These are phyloP conservation scores for Angomonas ambiguus DNA, from an alignment of 208 protist genomes.

Conservation along the genomic window DNA sequence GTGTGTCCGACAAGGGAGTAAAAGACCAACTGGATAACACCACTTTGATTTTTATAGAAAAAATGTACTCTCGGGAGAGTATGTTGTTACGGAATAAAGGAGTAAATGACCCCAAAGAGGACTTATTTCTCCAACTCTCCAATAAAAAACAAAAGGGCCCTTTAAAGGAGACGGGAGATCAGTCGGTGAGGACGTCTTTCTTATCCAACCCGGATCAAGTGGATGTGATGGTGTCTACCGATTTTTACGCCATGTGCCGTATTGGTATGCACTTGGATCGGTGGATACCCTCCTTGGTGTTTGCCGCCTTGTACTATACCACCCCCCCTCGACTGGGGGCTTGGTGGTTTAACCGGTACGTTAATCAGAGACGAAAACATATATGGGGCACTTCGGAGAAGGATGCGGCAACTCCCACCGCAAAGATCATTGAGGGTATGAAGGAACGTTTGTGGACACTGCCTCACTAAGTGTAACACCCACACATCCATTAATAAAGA, in stretches of 20 bases:
- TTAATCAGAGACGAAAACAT: slow-evolving; percentile 34
- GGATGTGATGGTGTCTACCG: slow-evolving; percentile 67
- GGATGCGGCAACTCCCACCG: slow-evolving; percentile 42
- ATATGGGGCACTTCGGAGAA: slow-evolving; percentile 80
- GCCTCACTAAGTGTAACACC: slow-evolving; percentile 12
- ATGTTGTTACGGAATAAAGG: slow-evolving; percentile 29
- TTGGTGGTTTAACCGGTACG: slow-evolving; percentile 46
- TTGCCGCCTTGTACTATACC: slow-evolving; percentile 33
- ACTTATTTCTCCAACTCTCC: slow-evolving; percentile 10
- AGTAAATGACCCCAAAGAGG: not conserved
- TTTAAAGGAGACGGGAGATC: slow-evolving; percentile 10
- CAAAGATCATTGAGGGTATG: slow-evolving; percentile 57
- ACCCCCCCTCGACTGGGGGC: slow-evolving; percentile 47
- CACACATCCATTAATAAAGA: slow-evolving; percentile 8
- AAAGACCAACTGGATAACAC: slow-evolving; percentile 22
- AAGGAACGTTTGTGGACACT: slow-evolving; percentile 73
- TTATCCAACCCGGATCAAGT: slow-evolving; percentile 26
- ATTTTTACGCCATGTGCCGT: slow-evolving; percentile 68
- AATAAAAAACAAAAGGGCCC: not conserved
- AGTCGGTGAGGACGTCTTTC: slow-evolving; percentile 2
- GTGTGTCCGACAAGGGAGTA: not conserved
- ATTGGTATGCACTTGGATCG: slow-evolving; percentile 82
- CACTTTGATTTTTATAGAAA: slow-evolving; percentile 69
- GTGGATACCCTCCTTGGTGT: slow-evolving; percentile 28
- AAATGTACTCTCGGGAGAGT: slow-evolving; percentile 45